Base-by-base conservation (phyloP, 1,139 yeast species). In the Citeromyces hawaiiensis region DNA sequence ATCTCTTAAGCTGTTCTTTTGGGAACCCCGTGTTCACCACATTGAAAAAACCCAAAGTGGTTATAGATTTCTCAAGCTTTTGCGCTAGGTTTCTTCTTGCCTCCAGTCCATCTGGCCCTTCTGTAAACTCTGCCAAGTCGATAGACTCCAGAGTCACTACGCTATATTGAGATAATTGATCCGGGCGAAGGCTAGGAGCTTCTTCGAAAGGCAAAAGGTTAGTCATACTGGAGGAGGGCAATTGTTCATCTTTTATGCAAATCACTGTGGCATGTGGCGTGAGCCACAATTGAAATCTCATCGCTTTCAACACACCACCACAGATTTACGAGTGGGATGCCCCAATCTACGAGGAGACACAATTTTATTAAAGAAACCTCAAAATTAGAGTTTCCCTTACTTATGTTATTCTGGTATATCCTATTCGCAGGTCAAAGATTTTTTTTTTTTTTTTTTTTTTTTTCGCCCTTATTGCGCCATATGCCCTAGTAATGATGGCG, bases 11-110 rank as follows among this genome's bases (percentile, higher is more conserved):
- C 33, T 52, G 48, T 18, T 57, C 58, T 8, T 42, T 45, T 3
- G 51, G 45, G 27, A 61, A 50, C 0, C 70, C 70, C 45, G 55
- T 63, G 44, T 65, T 64, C 17, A 56, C 47, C 21, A 65, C 45
- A 25, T 63, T 59, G 54, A 70, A 68, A 43, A 70, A 70, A 0
- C 76, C 76, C 43, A 62, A 57, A 1, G 69, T 61, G 2, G 66
- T 55, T 11, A 64, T 53, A 0, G 70, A 59, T 31, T 51, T 47
- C 40, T 65, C 68, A 30, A 65, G 51, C 37, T 52, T 45, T 1
- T 42, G 40, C 2, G 70, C 69, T 30, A 65, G 48, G 35, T 45
- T 39, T 37, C 54, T 46, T 44, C 68, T 51, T n/a, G 44, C 41
- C 3, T 43, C 47, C 5, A 52, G 44, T 34, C 50, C 45, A 40